Conservation (phyloP, 2,329 filamentous ascomycete genomes). For the Fusarium chlamydosporum region DNA sequence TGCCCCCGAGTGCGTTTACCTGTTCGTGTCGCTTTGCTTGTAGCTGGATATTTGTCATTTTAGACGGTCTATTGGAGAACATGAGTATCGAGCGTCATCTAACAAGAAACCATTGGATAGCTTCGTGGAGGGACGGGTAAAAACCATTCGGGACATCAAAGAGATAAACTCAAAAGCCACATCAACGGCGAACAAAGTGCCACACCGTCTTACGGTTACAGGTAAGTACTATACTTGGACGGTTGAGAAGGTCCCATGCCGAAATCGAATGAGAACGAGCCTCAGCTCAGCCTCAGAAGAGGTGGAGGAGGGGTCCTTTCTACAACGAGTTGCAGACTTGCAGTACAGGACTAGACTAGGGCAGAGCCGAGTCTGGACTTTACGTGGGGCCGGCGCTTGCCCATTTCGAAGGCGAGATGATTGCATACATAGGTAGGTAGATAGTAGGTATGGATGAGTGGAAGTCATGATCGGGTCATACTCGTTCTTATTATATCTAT, state of each 20-base stretch:
- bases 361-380: conserved; percentile 27
- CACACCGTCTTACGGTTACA: not conserved
- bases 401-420: conserved; percentile 12
- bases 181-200: conserved; percentile 4
- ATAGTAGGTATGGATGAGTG: not conserved
- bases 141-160: too few relatives aligned
- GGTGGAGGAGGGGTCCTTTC: conserved; percentile 14
- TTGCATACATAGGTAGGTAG: not conserved
- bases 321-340: not conserved
- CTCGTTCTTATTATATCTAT: conserved; percentile 6
- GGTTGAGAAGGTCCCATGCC: conserved; percentile 7
- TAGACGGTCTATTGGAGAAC: too few relatives aligned
- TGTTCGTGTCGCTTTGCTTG: too few relatives aligned
- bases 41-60: too few relatives aligned
- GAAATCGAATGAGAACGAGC: conserved; percentile 4
- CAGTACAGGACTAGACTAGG: conserved; percentile 15
- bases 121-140: too few relatives aligned
- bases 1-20: too few relatives aligned
- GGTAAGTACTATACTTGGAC: not conserved
- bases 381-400: conserved; percentile 31
- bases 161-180: conserved; percentile 3
- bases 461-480: conserved; percentile 21
- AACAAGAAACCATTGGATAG: too few relatives aligned
- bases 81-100: too few relatives aligned
- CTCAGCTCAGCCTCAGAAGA: conserved; percentile 9